phyloP scores from a whole-genome alignment of 2,329 filamentous ascomycete species.

The Calonectria pseudoturangicola region DNA sequence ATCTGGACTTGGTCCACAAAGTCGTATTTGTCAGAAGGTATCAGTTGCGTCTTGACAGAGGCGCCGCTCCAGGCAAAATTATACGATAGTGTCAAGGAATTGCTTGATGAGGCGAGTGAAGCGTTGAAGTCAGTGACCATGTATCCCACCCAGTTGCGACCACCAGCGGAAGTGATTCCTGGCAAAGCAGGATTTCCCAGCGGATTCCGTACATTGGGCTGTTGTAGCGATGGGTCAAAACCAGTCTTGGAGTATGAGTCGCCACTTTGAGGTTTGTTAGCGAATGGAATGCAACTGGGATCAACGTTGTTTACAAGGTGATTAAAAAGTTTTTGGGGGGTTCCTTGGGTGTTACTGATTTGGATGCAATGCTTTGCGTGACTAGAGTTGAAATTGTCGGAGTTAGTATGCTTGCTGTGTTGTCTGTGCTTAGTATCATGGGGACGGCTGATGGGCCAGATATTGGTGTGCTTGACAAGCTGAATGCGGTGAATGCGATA shows the following conservation, averaged over 20 bases:
- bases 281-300: neutral
- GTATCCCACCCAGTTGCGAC: slow-evolving; percentile 26
- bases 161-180: slow-evolving; percentile 20
- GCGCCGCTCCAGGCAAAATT: slow-evolving; percentile 26
- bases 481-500: neutral
- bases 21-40: neutral
- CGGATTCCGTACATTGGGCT: slow-evolving; percentile 11
- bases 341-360: neutral
- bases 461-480: neutral
- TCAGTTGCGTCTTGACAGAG: slow-evolving; percentile 5
- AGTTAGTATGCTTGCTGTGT: neutral
- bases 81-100: slow-evolving; percentile 11
- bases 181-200: slow-evolving; percentile 22
- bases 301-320: slow-evolving; percentile 8
- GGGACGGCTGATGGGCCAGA: neutral
- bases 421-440: neutral
- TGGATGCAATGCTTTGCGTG: neutral
- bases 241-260: slow-evolving; percentile 31
- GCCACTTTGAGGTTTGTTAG: slow-evolving; percentile 1
- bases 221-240: slow-evolving; percentile 14
- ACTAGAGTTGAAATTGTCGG: neutral
- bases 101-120: neutral
- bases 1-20: slow-evolving; percentile 9
- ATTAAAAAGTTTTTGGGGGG: slow-evolving; percentile 1
- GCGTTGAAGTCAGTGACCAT: slow-evolving; percentile 27